Conservation (phyloP, 2,329 filamentous ascomycete species). For the Coniella lustricola region DNA sequence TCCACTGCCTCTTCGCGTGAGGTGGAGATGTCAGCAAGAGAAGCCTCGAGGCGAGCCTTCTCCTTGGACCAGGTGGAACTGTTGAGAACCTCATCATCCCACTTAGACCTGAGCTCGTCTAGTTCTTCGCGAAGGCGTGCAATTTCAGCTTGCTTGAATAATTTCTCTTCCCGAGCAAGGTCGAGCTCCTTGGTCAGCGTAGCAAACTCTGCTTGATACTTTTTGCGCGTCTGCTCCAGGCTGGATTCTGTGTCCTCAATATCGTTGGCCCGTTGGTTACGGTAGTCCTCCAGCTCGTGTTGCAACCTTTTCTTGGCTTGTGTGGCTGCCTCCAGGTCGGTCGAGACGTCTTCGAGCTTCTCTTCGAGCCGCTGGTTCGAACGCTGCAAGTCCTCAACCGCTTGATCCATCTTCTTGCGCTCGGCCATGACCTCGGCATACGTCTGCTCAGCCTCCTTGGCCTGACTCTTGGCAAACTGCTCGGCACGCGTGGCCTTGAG, state of each 20-base stretch:
- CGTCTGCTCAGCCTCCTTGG: slow-evolving; percentile 83
- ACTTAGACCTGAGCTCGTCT: slow-evolving; percentile 89
- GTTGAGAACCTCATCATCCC: slow-evolving; percentile 97
- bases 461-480: slow-evolving; percentile 86
- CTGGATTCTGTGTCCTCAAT: slow-evolving; percentile 94
- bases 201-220: slow-evolving; percentile 91
- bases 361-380: slow-evolving; percentile 87
- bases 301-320: slow-evolving; percentile 92
- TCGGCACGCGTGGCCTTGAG: slow-evolving; percentile 87
- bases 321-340: slow-evolving; percentile 75
- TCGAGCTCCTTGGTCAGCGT: slow-evolving; percentile 88
- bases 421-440: slow-evolving; percentile 88
- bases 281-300: slow-evolving; percentile 95
- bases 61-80: slow-evolving; percentile 98
- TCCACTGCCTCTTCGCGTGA: slow-evolving; percentile 91
- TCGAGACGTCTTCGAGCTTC: slow-evolving; percentile 82
- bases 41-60: slow-evolving; percentile 84
- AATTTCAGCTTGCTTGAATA: slow-evolving; percentile 80
- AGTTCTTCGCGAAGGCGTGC: slow-evolving; percentile 88
- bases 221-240: slow-evolving; percentile 94
- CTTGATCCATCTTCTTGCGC: slow-evolving; percentile 79
- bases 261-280: slow-evolving; percentile 88
- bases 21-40: slow-evolving; percentile 77
- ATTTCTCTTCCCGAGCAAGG: slow-evolving; percentile 82
- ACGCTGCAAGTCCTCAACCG: slow-evolving; percentile 83